Conservation (phyloP, 371 early-diverging fungal species). For the Saksenaea vasiformis region DNA sequence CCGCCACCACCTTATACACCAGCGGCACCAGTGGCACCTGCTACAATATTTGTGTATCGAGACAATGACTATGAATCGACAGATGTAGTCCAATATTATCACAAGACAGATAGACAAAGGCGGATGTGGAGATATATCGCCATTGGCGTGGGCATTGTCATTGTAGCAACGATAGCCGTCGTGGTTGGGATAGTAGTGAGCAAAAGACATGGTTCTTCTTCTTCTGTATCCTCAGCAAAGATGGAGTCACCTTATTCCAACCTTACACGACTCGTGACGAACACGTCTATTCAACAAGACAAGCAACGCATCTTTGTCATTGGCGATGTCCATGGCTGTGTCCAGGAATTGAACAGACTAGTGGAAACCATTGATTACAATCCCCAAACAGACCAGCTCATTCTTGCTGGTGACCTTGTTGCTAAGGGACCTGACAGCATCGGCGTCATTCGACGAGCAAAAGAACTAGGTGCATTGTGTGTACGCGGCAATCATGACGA, state of each 20-base stretch:
- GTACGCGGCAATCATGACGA: conserved; percentile 83
- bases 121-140: conserved; percentile 25
- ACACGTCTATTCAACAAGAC: conserved; percentile 8
- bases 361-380: conserved; percentile 47
- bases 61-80: background rate
- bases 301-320: conserved; percentile 61
- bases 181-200: conserved; percentile 25
- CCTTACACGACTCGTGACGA: conserved; percentile 26
- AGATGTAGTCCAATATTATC: background rate
- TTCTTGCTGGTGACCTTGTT: conserved; percentile 71
- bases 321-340: conserved; percentile 75
- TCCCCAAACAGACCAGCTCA: conserved; percentile 51
- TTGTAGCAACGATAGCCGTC: conserved; percentile 26
- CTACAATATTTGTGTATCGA: background rate
- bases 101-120: conserved; percentile 13
- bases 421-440: conserved; percentile 71
- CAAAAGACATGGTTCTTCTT: conserved; percentile 2
- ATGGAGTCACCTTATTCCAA: conserved; percentile 42
- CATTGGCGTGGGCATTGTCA: conserved; percentile 19
- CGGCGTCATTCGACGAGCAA: conserved; percentile 60
- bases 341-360: conserved; percentile 54
- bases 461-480: conserved; percentile 53
- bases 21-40: background rate
- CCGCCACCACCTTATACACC: background rate
- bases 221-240: conserved; percentile 6